Percentiles rank a stretch among this genome's conserved stretches.
phyloP scores from a whole-genome alignment of 148 eudicot species.

The Rhododendron ovatum region DNA sequence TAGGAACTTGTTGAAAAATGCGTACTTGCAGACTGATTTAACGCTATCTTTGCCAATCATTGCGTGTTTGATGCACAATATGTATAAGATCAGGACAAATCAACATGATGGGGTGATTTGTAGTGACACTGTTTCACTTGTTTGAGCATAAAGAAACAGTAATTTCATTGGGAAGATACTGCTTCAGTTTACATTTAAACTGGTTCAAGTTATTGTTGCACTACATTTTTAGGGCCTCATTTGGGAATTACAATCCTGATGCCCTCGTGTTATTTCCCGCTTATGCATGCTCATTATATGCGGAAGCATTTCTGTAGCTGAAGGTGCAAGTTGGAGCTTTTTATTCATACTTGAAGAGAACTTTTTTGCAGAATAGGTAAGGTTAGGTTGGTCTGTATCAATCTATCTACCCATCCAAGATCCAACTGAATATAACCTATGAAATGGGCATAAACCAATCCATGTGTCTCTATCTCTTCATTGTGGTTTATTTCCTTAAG shows the following conservation, averaged over 20 bases:
- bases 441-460: neutral
- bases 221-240: neutral
- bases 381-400: neutral
- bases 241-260: neutral
- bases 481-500: neutral
- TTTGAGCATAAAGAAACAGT: too few relatives aligned
- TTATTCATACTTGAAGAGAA: neutral
- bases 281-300: neutral
- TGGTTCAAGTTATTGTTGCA: neutral
- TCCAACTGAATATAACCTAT: neutral
- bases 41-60: neutral
- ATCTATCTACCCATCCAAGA: neutral
- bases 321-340: neutral
- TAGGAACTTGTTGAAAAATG: neutral
- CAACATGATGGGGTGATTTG: neutral
- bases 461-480: neutral
- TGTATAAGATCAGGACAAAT: neutral
- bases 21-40: neutral
- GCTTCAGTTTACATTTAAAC: neutral
- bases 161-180: neutral
- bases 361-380: neutral
- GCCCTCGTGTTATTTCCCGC: neutral
- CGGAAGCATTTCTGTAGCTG: neutral
- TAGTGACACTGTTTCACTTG: neutral
- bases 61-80: neutral